Evolutionary conservation across 164 flowering plant genomes (phyloP).

Genomic region (Vitis cinerea): DNA sequence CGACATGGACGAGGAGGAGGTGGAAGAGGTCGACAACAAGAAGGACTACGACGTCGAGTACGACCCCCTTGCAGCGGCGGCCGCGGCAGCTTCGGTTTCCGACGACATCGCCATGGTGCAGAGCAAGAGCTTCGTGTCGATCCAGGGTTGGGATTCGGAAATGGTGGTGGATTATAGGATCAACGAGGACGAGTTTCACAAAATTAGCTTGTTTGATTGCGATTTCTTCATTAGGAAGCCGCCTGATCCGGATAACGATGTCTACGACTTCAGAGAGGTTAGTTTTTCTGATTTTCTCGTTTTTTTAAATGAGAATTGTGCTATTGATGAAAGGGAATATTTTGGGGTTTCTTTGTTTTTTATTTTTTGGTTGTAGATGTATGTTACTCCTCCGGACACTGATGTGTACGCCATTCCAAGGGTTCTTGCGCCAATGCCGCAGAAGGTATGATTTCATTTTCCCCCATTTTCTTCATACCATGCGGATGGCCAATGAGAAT

Average conservation of each 20-base stretch:
- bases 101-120: conserved; percentile 59
- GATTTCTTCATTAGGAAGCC: conserved; percentile 96
- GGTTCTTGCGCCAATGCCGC: conserved; percentile 93
- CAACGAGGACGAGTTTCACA: conserved; percentile 93
- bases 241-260: conserved; percentile 88
- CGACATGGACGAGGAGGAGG: conserved; percentile 83
- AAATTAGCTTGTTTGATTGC: conserved; percentile 73
- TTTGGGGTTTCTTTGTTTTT: background rate
- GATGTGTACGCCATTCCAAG: conserved; percentile 89
- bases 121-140: conserved; percentile 76
- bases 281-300: background rate
- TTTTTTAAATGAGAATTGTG: background rate
- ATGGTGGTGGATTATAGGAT: conserved; percentile 83
- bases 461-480: no score
- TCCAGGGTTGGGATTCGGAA: conserved; percentile 89
- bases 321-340: conserved; percentile 6
- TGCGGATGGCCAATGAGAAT: no score
- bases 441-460: conserved; percentile 37
- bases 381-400: conserved; percentile 96
- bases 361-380: conserved; percentile 57
- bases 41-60: conserved; percentile 86
- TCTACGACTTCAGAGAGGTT: conserved; percentile 79
- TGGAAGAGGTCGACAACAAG: conserved; percentile 87
- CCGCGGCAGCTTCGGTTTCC: conserved; percentile 15
- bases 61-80: conserved; percentile 37